Percentiles rank a stretch among this genome's conserved stretches.
phyloP scores from a whole-genome alignment of 1,284 basidiomycete genomes.

The Microbotryomycetes sp. region DNA sequence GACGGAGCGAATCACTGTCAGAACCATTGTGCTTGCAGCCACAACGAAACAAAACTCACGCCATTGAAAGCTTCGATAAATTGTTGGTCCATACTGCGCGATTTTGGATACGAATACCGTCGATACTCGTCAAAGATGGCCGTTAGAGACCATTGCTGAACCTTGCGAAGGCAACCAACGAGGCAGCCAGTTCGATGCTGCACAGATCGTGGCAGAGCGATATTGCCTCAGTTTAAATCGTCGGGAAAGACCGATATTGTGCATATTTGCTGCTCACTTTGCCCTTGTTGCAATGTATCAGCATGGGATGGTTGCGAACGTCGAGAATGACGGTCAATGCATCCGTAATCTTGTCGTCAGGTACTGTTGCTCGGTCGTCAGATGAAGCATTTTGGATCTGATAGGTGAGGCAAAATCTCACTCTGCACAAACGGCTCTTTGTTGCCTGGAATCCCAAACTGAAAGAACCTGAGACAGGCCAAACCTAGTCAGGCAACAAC shows the following conservation, averaged over 20 bases:
- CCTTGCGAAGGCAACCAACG: constrained; percentile 50
- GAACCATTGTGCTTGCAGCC: neutral
- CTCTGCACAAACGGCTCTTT: constrained; percentile 50
- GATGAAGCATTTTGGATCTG: neutral
- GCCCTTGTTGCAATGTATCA: constrained; percentile 56
- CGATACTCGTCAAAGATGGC: constrained; percentile 54
- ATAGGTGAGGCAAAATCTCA: constrained; percentile 7
- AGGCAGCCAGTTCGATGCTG: constrained; percentile 53
- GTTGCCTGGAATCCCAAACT: constrained; percentile 54
- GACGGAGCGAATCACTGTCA: neutral
- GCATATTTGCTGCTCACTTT: constrained; percentile 44
- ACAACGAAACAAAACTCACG: constrained; percentile 3
- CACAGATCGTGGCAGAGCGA: too few species aligned
- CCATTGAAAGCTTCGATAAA: constrained; percentile 47
- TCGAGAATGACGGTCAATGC: constrained; percentile 52
- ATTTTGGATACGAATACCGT: constrained; percentile 49
- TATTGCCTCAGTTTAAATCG: neutral
- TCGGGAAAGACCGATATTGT: too few species aligned
- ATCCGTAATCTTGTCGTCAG: constrained; percentile 51
- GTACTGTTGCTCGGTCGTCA: constrained; percentile 41
- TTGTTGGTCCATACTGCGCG: constrained; percentile 51
- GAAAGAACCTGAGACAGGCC: constrained; percentile 42
- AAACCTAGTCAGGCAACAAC: neutral
- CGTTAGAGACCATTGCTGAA: constrained; percentile 51
- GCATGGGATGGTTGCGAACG: constrained; percentile 50